phyloP scores from a whole-genome alignment of 2,329 filamentous ascomycete species.

The Aspergillus quadrilineatus region DNA sequence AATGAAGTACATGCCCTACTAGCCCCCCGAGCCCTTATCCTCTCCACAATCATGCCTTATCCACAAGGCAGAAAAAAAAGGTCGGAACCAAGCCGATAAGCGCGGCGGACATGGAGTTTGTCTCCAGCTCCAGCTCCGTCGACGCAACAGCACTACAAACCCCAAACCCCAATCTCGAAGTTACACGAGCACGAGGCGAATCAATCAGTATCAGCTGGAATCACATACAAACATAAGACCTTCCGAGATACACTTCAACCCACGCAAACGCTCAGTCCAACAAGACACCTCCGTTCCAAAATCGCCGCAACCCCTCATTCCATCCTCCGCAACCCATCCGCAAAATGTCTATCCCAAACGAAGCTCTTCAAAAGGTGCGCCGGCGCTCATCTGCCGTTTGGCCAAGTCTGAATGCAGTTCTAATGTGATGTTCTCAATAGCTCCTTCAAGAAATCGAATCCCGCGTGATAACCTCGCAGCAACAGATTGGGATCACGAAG shows the following conservation, averaged over 20 bases:
- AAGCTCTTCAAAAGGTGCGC: slow-evolving; percentile 84
- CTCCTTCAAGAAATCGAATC: slow-evolving; percentile 90
- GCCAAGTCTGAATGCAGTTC: neutral
- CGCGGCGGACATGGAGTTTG: neutral
- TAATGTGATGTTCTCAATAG: slow-evolving; percentile 47
- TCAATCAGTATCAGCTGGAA: neutral
- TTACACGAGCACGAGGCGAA: neutral
- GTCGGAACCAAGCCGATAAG: slow-evolving; percentile 11
- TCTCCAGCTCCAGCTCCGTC: neutral
- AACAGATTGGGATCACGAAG: slow-evolving; percentile 84
- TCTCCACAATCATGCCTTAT: slow-evolving; percentile 8
- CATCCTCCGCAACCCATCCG: slow-evolving; percentile 1
- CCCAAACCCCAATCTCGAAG: neutral
- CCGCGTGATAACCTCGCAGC: slow-evolving; percentile 82
- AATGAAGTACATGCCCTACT: neutral
- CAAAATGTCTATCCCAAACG: slow-evolving; percentile 88
- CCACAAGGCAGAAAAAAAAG: slow-evolving; percentile 8
- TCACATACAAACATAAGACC: neutral
- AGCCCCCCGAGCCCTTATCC: slow-evolving; percentile 23
- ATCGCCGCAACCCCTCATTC: slow-evolving; percentile 3
- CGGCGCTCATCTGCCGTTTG: neutral
- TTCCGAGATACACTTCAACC: neutral
- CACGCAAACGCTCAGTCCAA: neutral
- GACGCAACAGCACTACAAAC: neutral
- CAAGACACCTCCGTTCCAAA: neutral